Base-by-base conservation (phyloP, 1,284 basidiomycete species). In the Apiotrichum mycotoxinovorans region DNA sequence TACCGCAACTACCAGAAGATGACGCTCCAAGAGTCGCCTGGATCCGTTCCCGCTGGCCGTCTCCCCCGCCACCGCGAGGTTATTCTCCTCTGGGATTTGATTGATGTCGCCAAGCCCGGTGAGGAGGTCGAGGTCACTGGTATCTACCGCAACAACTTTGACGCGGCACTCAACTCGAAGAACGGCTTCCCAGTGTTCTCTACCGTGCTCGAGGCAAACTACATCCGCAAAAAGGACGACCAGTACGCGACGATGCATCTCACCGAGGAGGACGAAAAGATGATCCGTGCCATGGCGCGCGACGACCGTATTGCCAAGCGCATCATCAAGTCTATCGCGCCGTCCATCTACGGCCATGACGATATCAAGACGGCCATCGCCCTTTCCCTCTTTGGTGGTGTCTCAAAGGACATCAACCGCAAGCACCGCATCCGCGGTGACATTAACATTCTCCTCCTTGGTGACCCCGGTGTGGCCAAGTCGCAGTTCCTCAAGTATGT, bases 171-270 rank as follows among this genome's bases (percentile, higher is more conserved):
- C 67, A 98, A 99, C 78, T 87, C 92, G 46, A 98, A 98, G 80
- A 98, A 98, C 67, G 96, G 95, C 25, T 99, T 99, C 80, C 95
- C 95, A 0, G 96, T 99, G 41, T 99, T 99, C 80, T 94, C 93
- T 4, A 99, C 95, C 8, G 84, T 99, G 56, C 87, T 99, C 61
- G 95, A 98, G 75, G 95, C 95, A 18, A 99, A 99, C 75, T 90
- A 96, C 70, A 82, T 97, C 77, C 94, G 94, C 80, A 98, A 97
- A 81, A 95, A 96, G 74, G 94, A 98, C 76, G 83, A 84, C 66
- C 73, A 93, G 18, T 98, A 95, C 67, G 94, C 95, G 10, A 91
- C 95, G 1, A 95, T 96, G 82, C 85, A 91, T 38, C 82, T 98
- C 35, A 98, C 94, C 0, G 94, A 97, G 72, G 95, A 98, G 68